phyloP scores from a whole-genome alignment of 2,329 filamentous ascomycete species.

The Graphiopsis chlorocephala region DNA sequence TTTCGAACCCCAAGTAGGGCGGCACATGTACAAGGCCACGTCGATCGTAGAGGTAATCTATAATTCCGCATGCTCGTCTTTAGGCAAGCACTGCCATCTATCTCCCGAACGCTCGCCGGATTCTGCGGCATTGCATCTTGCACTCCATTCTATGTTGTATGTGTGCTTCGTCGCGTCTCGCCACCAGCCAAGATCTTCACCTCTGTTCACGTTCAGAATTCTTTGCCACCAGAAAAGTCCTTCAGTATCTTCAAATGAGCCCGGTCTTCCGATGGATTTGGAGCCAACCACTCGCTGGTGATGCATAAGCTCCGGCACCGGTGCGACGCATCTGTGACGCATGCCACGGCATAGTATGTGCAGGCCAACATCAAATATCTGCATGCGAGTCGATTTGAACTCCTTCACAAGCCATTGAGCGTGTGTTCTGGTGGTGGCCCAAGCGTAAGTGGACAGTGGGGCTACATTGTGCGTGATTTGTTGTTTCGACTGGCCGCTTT shows the following conservation, averaged over 20 bases:
- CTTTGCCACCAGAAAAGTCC: neutral
- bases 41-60: neutral
- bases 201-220: neutral
- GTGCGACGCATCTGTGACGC: neutral
- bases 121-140: neutral
- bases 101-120: neutral
- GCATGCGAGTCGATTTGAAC: neutral
- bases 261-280: neutral
- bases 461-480: neutral
- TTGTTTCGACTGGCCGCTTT: neutral
- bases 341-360: neutral
- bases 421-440: neutral
- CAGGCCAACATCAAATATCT: neutral
- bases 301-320: neutral
- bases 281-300: neutral
- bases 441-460: neutral
- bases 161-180: neutral
- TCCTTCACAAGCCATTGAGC: neutral
- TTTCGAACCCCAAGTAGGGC: conserved; percentile 4
- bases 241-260: neutral
- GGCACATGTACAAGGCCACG: neutral
- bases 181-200: neutral
- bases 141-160: neutral
- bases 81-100: neutral
- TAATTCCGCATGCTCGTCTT: neutral